A percentile compares a stretch with the other conserved stretches of the same genome.
phyloP scores from a whole-genome alignment of 2,329 filamentous ascomycete species.

The Penicillium sp. region DNA sequence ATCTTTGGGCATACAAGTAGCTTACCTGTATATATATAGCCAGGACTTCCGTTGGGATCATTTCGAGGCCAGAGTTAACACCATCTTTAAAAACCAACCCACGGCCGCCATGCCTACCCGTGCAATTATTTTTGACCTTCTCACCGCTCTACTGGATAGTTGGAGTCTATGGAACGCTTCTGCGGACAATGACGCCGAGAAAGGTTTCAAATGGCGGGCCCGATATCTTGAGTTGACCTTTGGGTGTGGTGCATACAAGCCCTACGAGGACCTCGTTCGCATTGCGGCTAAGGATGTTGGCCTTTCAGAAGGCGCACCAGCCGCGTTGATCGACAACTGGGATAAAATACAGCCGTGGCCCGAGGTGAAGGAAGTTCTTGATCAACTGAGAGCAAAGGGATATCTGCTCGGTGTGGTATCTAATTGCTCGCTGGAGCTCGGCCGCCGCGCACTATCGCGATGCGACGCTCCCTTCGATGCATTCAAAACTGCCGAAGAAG shows the following conservation, averaged over 20 bases:
- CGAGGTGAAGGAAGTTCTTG: constrained; percentile 18
- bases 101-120: constrained; percentile 6
- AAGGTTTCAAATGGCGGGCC: constrained; percentile 29
- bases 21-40: too few species aligned
- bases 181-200: constrained; percentile 17
- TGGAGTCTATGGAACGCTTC: constrained; percentile 35
- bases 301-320: constrained; percentile 24
- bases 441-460: constrained; percentile 18
- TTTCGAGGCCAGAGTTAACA: too few species aligned
- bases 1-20: too few species aligned
- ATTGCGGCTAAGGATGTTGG: constrained; percentile 25
- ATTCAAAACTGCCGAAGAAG: constrained; percentile 38
- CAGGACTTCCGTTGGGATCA: too few species aligned
- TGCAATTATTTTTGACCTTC: constrained; percentile 40
- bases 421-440: constrained; percentile 35
- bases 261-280: constrained; percentile 27
- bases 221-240: constrained; percentile 40
- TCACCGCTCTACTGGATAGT: constrained; percentile 39
- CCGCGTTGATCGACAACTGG: constrained; percentile 27
- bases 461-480: constrained; percentile 27
- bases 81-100: not conserved
- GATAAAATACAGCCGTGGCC: constrained; percentile 23
- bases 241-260: constrained; percentile 26
- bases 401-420: constrained; percentile 37
- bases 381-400: constrained; percentile 22